Conservation (phyloP, 1,139 yeast species). For the Hemisphaericaspora xylofermentans region DNA sequence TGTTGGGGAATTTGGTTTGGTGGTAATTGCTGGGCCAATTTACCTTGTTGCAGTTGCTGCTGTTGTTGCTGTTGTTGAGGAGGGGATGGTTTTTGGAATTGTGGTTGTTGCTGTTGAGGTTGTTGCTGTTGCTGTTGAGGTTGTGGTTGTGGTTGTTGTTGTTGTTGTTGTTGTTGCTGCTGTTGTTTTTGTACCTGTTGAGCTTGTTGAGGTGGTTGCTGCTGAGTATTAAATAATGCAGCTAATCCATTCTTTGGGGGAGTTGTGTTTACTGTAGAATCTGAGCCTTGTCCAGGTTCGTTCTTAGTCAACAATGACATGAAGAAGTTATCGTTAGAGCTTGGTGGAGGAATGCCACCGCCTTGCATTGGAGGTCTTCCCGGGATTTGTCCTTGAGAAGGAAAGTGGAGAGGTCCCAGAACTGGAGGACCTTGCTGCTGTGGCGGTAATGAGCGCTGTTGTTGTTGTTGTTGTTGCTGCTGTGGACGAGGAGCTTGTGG, state of each 20-base stretch:
- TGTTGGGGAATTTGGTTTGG: constrained; percentile 16
- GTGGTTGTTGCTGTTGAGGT: constrained; percentile 13
- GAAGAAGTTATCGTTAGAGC: constrained; percentile 49
- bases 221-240: constrained; percentile 5
- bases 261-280: constrained; percentile 12
- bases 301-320: constrained; percentile 50
- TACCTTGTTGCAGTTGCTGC: constrained; percentile 8
- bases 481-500: too few relatives aligned
- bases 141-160: constrained; percentile 14
- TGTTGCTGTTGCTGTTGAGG: constrained; percentile 13
- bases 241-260: constrained; percentile 9
- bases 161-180: constrained; percentile 16
- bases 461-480: constrained; percentile 7
- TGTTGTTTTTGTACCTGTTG: constrained; percentile 8
- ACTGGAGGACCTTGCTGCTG: constrained; percentile 7
- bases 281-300: constrained; percentile 10
- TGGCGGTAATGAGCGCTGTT: constrained; percentile 3
- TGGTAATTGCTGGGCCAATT: constrained; percentile 9
- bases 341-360: constrained; percentile 9
- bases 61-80: constrained; percentile 9
- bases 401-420: constrained; percentile 9
- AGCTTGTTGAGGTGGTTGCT: constrained; percentile 5
- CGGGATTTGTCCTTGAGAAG: constrained; percentile 10
- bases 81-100: constrained; percentile 11
- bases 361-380: constrained; percentile 4